These are phyloP conservation scores for Carex parvula DNA, from an alignment of 176 grass and related monocot species.

Conservation along the genomic window DNA sequence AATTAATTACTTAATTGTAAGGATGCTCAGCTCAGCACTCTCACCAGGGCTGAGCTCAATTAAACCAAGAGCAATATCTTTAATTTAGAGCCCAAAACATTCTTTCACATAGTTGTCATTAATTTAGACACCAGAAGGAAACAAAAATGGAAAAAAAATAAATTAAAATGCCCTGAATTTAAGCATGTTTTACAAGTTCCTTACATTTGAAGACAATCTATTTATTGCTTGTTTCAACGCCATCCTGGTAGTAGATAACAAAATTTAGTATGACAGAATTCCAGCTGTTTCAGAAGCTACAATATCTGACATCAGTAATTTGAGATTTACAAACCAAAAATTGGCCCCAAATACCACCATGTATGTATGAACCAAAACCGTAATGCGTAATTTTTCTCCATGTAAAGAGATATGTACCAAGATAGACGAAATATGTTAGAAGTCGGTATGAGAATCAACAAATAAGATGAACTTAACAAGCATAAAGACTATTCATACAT, in stretches of 20 bases:
- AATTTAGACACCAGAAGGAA: not conserved
- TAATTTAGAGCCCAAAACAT: not conserved
- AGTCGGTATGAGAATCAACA: conserved; percentile 19
- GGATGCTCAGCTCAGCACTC: not conserved
- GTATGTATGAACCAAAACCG: not conserved
- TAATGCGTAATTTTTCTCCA: conserved; percentile 28
- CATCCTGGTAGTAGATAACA: not conserved
- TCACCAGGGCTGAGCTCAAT: not conserved
- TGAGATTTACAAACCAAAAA: not conserved
- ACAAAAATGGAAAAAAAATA: not conserved
- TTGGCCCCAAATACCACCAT: not conserved
- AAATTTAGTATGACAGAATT: not conserved
- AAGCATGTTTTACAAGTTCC: not conserved
- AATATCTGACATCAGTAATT: not conserved
- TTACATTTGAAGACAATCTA: not conserved
- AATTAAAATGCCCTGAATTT: not conserved
- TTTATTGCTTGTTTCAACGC: not conserved
- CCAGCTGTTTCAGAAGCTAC: not conserved
- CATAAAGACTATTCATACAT: conserved; percentile 24
- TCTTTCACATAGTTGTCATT: not conserved
- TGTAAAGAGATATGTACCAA: conserved; percentile 14
- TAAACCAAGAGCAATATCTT: not conserved
- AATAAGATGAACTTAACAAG: not conserved
- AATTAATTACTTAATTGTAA: not conserved
- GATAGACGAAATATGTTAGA: conserved; percentile 4